phyloP scores from a whole-genome alignment of 2,329 filamentous ascomycete genomes.

The Penicillium digitatum region DNA sequence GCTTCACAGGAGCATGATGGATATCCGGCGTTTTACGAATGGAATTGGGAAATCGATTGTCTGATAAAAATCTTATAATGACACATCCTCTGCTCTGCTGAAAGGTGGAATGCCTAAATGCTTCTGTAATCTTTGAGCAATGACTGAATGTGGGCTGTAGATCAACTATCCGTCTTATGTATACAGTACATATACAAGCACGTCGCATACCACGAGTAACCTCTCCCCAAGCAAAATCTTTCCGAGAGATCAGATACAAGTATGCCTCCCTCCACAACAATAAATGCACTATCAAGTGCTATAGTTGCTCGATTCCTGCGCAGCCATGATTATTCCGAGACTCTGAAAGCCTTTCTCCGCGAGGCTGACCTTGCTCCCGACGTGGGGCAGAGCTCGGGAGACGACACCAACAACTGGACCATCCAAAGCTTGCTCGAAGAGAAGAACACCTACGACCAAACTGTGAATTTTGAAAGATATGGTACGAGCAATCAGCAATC shows the following conservation, averaged over 20 bases:
- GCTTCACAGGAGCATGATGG: slow-evolving; percentile 12
- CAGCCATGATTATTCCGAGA: slow-evolving; percentile 47
- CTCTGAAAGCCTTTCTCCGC: slow-evolving; percentile 54
- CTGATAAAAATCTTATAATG: slow-evolving; percentile 11
- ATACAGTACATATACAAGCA: not conserved
- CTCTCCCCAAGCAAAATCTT: not conserved
- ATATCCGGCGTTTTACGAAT: slow-evolving; percentile 16
- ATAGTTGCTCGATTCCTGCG: slow-evolving; percentile 45
- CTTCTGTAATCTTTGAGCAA: not conserved
- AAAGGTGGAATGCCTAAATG: not conserved
- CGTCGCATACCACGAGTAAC: not conserved
- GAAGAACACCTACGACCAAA: slow-evolving; percentile 57
- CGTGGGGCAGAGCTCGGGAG: slow-evolving; percentile 40
- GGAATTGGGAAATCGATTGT: slow-evolving; percentile 5
- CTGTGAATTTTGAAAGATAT: slow-evolving; percentile 53
- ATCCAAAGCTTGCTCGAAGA: slow-evolving; percentile 59
- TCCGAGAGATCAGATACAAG: not conserved
- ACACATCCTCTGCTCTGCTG: slow-evolving; percentile 12
- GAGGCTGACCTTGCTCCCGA: slow-evolving; percentile 54
- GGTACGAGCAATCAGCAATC: slow-evolving; percentile 43
- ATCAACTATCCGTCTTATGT: not conserved
- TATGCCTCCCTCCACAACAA: slow-evolving; percentile 16
- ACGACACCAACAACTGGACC: slow-evolving; percentile 46
- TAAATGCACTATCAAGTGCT: slow-evolving; percentile 30
- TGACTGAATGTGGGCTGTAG: not conserved